Percentiles rank a stretch among this genome's conserved stretches.
phyloP scores from a whole-genome alignment of 2,329 filamentous ascomycete species.

The Ophiostoma sp. region DNA sequence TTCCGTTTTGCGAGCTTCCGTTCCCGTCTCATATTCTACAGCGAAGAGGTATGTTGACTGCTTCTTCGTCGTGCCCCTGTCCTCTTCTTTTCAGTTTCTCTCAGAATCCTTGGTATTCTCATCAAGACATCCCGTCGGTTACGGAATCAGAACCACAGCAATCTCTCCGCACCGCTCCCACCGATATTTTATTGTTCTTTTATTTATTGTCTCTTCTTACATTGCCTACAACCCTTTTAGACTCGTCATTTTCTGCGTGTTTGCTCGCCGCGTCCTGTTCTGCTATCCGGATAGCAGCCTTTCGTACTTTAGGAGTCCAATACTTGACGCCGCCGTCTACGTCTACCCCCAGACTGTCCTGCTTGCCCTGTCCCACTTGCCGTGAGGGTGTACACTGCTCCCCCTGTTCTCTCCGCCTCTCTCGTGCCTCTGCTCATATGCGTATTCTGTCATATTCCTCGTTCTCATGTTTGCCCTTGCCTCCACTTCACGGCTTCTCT shows the following conservation, averaged over 20 bases:
- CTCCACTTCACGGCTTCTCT: not conserved
- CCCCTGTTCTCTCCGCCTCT: not conserved
- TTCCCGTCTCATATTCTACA: not conserved
- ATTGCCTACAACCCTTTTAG: not conserved
- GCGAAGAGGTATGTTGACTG: not conserved
- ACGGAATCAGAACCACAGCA: slow-evolving; percentile 2
- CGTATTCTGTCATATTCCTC: not conserved
- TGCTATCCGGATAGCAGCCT: not conserved
- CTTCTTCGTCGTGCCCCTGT: not conserved
- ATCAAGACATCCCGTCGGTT: not conserved
- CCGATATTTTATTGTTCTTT: too few species aligned
- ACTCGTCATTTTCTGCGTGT: slow-evolving; percentile 5
- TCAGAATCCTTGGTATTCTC: not conserved
- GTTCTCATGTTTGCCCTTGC: not conserved
- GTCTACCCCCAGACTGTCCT: not conserved
- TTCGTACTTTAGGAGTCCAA: too few species aligned
- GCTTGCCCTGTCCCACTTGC: too few species aligned
- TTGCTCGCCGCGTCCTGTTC: not conserved
- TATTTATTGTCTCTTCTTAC: not conserved
- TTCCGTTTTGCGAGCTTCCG: not conserved
- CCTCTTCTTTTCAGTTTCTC: not conserved
- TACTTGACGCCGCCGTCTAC: not conserved
- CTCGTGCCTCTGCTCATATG: not conserved
- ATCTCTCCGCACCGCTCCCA: not conserved
- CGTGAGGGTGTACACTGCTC: too few species aligned